Base-by-base conservation (phyloP, 2,329 filamentous ascomycete genomes). In the Apiospora phragmitis region DNA sequence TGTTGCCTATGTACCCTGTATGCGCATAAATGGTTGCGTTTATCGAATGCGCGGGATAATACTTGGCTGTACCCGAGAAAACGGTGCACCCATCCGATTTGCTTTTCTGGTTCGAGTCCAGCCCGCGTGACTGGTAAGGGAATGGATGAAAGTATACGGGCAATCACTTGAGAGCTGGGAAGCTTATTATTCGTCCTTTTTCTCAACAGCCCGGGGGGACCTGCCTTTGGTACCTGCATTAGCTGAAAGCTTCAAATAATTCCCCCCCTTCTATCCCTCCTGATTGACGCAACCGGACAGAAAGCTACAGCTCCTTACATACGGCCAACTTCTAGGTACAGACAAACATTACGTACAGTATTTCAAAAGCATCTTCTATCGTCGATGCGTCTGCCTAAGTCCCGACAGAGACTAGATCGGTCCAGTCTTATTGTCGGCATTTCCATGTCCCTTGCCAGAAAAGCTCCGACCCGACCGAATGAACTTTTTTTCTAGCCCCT, bases 161-260 rank as follows among this genome's bases (percentile, higher is more conserved):
- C 38, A 41, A 45, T 18, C 21, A 21, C 43, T 47, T 3, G 24
- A 11, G 38, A 62, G 55, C 55, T 62, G 55, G 32, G 55, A 62
- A 62, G 55, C 55, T 62, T 62, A 62, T 62, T 62, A 62, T 62
- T 62, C 55, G 55, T 62, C 32, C 18, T n/a, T 62, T n/a, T 38
- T 11, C 32, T 38, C 55, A 38, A 38, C 18, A n/a, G 55, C 32
- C 55, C 55, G 32, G 55, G n/a, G 32, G 55, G n/a, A 35, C 32
- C 55, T 62, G 29, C 38, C 32, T 14, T 62, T 62, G 21, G 55
- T 62, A 62, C 55, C 55, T 62, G 55, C 55, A 62, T 62, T 62
- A 62, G 55, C 32, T 38, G 32, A 12, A 62, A 62, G 55, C 55
- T 38, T 38, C 32, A 12, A 2, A 32, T 18, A 35, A n/a, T 62